phyloP scores from a whole-genome alignment of 495 filamentous ascomycete species.

The Clohesyomyces aquaticus region DNA sequence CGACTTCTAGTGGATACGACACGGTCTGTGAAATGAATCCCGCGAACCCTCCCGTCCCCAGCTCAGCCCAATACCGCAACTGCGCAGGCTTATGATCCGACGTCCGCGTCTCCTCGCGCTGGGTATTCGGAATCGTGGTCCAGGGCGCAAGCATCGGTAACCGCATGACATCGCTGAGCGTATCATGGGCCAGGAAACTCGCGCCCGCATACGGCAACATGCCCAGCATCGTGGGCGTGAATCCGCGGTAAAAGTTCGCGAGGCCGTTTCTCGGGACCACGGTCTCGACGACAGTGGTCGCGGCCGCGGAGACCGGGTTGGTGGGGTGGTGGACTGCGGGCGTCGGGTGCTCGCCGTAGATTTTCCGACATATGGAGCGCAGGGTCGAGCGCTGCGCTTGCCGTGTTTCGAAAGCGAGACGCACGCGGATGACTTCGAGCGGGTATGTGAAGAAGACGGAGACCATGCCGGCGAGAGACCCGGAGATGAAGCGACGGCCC shows the following conservation, averaged over 20 bases:
- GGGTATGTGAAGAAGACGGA: slow-evolving; percentile 97
- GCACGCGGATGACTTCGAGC: slow-evolving; percentile 87
- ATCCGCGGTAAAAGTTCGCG: slow-evolving; percentile 93
- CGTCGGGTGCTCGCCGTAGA: slow-evolving; percentile 73
- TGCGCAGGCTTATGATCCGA: slow-evolving; percentile 62
- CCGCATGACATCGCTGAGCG: slow-evolving; percentile 78
- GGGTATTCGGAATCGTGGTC: slow-evolving; percentile 62
- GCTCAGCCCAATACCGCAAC: slow-evolving; percentile 79
- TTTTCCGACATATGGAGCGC: slow-evolving; percentile 71
- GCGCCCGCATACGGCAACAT: slow-evolving; percentile 97
- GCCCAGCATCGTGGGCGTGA: slow-evolving; percentile 82
- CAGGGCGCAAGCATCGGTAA: slow-evolving; percentile 64
- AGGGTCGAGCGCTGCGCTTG: slow-evolving; percentile 67
- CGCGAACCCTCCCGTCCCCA: slow-evolving; percentile 80
- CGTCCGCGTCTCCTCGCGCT: slow-evolving; percentile 45
- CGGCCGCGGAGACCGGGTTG: slow-evolving; percentile 35
- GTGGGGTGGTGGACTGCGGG: slow-evolving; percentile 39
- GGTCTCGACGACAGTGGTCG: slow-evolving; percentile 49
- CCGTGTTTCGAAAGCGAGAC: slow-evolving; percentile 90
- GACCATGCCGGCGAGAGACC: slow-evolving; percentile 80
- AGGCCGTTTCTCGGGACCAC: slow-evolving; percentile 67
- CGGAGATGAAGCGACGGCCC: slow-evolving; percentile 74
- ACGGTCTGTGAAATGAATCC: slow-evolving; percentile 87
- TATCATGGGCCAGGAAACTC: slow-evolving; percentile 97
- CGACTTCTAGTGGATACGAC: slow-evolving; percentile 91